Evolutionary conservation across 1,284 basidiomycete species (phyloP).

Genomic region (Gastroboletus turbinatus): DNA sequence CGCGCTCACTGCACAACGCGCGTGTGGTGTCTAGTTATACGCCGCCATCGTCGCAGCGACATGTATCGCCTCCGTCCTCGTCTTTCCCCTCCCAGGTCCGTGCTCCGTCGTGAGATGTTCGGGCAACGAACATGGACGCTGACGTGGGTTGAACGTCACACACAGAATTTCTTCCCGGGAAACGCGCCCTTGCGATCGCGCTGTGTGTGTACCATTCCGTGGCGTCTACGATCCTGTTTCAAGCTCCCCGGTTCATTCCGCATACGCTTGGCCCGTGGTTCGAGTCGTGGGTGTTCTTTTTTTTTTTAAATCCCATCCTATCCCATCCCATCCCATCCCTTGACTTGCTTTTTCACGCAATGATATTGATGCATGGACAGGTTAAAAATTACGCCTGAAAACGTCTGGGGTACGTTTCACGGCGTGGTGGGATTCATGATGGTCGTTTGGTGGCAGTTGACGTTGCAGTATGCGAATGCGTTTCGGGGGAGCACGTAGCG

Average conservation of each 20-base stretch:
- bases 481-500: conserved; percentile 30
- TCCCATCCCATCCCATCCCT: background rate
- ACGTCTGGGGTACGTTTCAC: conserved; percentile 65
- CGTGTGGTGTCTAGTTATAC: conserved; percentile 27
- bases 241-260: conserved; percentile 77
- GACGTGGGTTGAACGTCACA: background rate
- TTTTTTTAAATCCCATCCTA: background rate
- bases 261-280: conserved; percentile 60
- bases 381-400: conserved; percentile 62
- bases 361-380: conserved; percentile 33
- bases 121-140: too few relatives aligned
- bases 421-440: conserved; percentile 67
- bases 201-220: conserved; percentile 77
- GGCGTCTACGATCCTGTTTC: conserved; percentile 71
- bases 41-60: conserved; percentile 57
- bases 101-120: background rate
- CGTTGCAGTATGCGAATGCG: conserved; percentile 53
- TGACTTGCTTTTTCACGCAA: background rate
- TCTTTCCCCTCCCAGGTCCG: conserved; percentile 62
- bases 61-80: conserved; percentile 59
- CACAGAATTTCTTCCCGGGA: conserved; percentile 78
- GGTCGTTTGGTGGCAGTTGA: conserved; percentile 74
- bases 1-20: background rate
- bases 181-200: conserved; percentile 75
- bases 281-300: conserved; percentile 50